Conservation (phyloP, 805 yeast species). For the Saturnispora mendoncae region DNA sequence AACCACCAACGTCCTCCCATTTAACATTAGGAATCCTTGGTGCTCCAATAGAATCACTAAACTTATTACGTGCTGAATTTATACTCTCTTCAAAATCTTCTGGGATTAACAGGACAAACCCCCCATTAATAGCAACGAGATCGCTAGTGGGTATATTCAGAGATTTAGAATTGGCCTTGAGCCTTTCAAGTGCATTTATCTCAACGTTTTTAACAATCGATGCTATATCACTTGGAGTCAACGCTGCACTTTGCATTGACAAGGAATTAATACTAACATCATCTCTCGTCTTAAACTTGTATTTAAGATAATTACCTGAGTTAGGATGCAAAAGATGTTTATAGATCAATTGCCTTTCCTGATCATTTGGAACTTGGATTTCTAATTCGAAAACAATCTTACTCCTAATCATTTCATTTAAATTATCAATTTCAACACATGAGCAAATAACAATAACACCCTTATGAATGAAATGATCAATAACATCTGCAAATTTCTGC, state of each 20-base stretch:
- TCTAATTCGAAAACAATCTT: constrained; percentile 68
- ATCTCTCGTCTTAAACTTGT: constrained; percentile 27
- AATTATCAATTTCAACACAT: constrained; percentile 54
- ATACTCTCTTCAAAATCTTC: constrained; percentile 63
- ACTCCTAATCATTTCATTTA: constrained; percentile 59
- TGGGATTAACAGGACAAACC: constrained; percentile 43
- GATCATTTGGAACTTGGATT: constrained; percentile 69
- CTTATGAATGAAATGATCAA: constrained; percentile 44
- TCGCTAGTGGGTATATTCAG: constrained; percentile 23
- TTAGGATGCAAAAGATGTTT: constrained; percentile 32
- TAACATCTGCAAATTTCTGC: constrained; percentile 46
- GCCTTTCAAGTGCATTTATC: constrained; percentile 43
- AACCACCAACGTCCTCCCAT: constrained; percentile 97
- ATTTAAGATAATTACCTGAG: constrained; percentile 9
- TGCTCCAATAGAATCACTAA: constrained; percentile 92
- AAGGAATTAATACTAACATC: constrained; percentile 50
- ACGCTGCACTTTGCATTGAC: constrained; percentile 85
- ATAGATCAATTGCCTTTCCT: constrained; percentile 61
- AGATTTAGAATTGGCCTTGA: constrained; percentile 29
- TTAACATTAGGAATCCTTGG: constrained; percentile 90
- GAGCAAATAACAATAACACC: constrained; percentile 57
- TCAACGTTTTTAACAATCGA: constrained; percentile 65
- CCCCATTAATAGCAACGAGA: constrained; percentile 44
- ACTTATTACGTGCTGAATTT: constrained; percentile 73
- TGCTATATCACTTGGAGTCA: constrained; percentile 72